Evolutionary conservation across 2,329 filamentous ascomycete genomes (phyloP).

Genomic region (Colletotrichum truncatum): DNA sequence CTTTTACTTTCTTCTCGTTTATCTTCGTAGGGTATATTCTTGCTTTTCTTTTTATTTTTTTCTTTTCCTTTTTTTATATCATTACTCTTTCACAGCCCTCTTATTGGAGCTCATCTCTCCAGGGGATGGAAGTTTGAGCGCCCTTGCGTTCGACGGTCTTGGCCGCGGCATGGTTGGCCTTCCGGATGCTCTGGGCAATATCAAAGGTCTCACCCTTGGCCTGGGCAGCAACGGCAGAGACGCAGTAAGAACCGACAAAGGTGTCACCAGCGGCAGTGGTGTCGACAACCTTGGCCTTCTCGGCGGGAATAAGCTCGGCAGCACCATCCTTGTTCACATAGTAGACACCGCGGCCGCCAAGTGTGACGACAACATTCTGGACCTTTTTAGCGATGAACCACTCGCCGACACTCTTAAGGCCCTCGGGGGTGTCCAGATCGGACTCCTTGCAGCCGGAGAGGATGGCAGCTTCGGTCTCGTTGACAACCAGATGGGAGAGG

Average conservation of each 20-base stretch:
- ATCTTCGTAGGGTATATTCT: too few species aligned
- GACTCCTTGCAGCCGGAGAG: slow-evolving; percentile 66
- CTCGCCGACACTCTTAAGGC: slow-evolving; percentile 57
- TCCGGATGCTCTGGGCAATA: slow-evolving; percentile 64
- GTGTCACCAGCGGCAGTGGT: slow-evolving; percentile 96
- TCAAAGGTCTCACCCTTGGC: slow-evolving; percentile 49
- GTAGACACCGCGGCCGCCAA: slow-evolving; percentile 83
- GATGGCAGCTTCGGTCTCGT: slow-evolving; percentile 87
- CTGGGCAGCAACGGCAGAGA: slow-evolving; percentile 68
- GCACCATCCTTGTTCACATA: slow-evolving; percentile 58
- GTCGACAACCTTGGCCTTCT: slow-evolving; percentile 82
- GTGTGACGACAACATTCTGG: slow-evolving; percentile 81
- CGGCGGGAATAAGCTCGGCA: slow-evolving; percentile 66
- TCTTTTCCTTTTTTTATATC: neutral
- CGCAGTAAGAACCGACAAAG: slow-evolving; percentile 88
- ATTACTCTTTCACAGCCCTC: neutral
- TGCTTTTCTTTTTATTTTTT: neutral
- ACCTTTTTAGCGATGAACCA: slow-evolving; percentile 77
- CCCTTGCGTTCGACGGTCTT: slow-evolving; percentile 52
- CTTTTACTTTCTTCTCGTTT: neutral
- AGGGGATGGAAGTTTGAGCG: slow-evolving; percentile 54
- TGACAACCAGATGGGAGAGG: slow-evolving; percentile 84
- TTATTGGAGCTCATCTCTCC: slow-evolving; percentile 49
- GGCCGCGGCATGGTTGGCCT: slow-evolving; percentile 59
- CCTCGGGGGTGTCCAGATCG: slow-evolving; percentile 56